phyloP scores from a whole-genome alignment of 129 eudicot genomes.

The Scalesia atractyloides region DNA sequence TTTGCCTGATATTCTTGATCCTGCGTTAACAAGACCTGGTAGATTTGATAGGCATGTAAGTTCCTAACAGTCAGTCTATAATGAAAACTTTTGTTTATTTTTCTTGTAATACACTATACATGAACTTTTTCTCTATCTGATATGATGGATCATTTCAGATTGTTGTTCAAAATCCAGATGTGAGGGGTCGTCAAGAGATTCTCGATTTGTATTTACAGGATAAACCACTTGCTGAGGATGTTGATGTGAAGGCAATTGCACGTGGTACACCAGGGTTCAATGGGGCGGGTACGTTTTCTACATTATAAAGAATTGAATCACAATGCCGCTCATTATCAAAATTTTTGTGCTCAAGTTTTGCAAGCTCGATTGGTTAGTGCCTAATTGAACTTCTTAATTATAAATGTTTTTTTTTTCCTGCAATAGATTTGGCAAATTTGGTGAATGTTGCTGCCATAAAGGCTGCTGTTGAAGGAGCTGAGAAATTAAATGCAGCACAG shows the following conservation, averaged over 20 bases:
- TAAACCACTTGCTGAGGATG: conserved; percentile 72
- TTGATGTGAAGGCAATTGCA: conserved; percentile 69
- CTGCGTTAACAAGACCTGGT: conserved; percentile 93
- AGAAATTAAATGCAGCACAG: too few species aligned
- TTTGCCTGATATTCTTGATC: conserved; percentile 92
- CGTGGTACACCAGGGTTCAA: conserved; percentile 95
- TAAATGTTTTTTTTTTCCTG: neutral
- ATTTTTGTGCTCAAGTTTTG: neutral
- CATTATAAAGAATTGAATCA: neutral
- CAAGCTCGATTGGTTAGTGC: neutral
- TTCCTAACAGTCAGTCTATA: neutral
- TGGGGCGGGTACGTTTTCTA: conserved; percentile 60
- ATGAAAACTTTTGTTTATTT: conserved; percentile 11
- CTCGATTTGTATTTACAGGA: conserved; percentile 71
- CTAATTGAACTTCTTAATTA: neutral
- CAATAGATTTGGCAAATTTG: conserved; percentile 77
- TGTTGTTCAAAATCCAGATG: conserved; percentile 86
- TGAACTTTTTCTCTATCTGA: conserved; percentile 14
- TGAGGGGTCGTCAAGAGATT: conserved; percentile 81
- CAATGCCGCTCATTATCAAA: neutral
- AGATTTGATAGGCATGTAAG: conserved; percentile 97
- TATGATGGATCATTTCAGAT: conserved; percentile 42
- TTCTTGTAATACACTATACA: neutral
- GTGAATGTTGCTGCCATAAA: conserved; percentile 82
- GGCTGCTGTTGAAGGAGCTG: too few species aligned